A percentile compares a stretch with the other conserved stretches of the same genome.
Conservation (phyloP, 2,329 filamentous ascomycete genomes). For the Nemania serpens region DNA sequence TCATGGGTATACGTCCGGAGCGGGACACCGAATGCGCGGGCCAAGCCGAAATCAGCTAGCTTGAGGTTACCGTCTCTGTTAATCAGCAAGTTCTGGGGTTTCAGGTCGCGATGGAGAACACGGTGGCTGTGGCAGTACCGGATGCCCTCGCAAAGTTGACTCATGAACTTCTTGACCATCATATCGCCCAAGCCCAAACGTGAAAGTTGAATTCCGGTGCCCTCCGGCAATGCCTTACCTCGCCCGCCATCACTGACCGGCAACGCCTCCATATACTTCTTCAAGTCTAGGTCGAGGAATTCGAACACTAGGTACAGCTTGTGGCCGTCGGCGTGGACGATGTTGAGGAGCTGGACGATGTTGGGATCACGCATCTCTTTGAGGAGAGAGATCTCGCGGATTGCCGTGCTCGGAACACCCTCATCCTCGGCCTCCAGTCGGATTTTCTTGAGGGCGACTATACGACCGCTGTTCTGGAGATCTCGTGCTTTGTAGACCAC, state of each 20-base stretch:
- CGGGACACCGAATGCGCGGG: constrained; percentile 88
- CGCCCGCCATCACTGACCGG: constrained; percentile 83
- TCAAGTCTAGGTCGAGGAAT: constrained; percentile 87
- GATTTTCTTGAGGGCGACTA: constrained; percentile 94
- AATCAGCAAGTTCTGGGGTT: constrained; percentile 89
- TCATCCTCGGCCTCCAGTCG: constrained; percentile 94
- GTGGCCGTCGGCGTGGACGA: constrained; percentile 91
- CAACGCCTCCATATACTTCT: constrained; percentile 94
- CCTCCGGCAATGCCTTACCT: constrained; percentile 83
- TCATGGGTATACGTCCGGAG: constrained; percentile 92
- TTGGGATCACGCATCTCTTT: constrained; percentile 95
- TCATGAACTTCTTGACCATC: constrained; percentile 94
- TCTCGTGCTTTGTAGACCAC: constrained; percentile 95
- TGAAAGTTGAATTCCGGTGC: constrained; percentile 65
- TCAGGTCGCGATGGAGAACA: constrained; percentile 84
- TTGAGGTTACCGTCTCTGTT: constrained; percentile 87
- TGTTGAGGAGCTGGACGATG: constrained; percentile 86
- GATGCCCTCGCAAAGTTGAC: constrained; percentile 81
- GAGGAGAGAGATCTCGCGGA: constrained; percentile 90
- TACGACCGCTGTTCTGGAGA: constrained; percentile 78
- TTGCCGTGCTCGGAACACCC: constrained; percentile 88
- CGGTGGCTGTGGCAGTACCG: constrained; percentile 89
- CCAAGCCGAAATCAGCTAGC: constrained; percentile 87
- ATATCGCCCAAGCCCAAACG: constrained; percentile 74
- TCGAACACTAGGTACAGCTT: constrained; percentile 94